phyloP scores from a whole-genome alignment of 306 rosid genomes.

The Trifolium subterraneum region DNA sequence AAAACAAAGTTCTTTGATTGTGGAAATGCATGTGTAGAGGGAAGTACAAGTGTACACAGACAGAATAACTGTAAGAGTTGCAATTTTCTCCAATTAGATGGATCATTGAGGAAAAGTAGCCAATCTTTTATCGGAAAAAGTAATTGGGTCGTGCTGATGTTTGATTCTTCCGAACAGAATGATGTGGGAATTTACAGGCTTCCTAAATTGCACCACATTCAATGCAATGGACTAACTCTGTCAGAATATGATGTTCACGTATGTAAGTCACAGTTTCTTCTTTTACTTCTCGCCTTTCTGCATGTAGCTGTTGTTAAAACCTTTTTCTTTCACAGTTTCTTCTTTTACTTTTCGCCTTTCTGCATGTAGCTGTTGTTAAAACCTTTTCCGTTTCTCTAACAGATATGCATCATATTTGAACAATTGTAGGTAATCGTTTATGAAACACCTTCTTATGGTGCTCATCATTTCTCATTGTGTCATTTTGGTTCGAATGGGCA shows the following conservation, averaged over 20 bases:
- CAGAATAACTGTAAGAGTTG: constrained; percentile 47
- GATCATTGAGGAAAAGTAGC: constrained; percentile 55
- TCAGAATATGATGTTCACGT: constrained; percentile 87
- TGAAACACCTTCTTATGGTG: constrained; percentile 72
- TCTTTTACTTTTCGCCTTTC: too few relatives aligned
- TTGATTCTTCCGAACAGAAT: constrained; percentile 54
- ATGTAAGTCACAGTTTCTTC: constrained; percentile 76
- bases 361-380: constrained; percentile 36
- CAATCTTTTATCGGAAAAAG: constrained; percentile 49
- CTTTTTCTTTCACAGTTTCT: too few relatives aligned
- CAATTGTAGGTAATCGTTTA: constrained; percentile 71
- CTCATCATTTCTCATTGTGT: constrained; percentile 72
- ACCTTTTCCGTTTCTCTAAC: constrained; percentile 39
- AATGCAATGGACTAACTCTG: constrained; percentile 71
- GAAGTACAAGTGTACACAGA: constrained; percentile 33
- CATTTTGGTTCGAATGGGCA: constrained; percentile 54
- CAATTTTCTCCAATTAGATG: constrained; percentile 51
- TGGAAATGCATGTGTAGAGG: constrained; percentile 49
- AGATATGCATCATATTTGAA: constrained; percentile 38
- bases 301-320: constrained; percentile 38
- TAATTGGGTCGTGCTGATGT: constrained; percentile 59
- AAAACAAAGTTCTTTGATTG: constrained; percentile 42
- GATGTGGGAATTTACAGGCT: constrained; percentile 51
- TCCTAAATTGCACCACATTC: constrained; percentile 83
- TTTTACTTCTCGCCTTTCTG: constrained; percentile 40